phyloP scores from a whole-genome alignment of 2,329 filamentous ascomycete species.

The Diaporthe destruens region DNA sequence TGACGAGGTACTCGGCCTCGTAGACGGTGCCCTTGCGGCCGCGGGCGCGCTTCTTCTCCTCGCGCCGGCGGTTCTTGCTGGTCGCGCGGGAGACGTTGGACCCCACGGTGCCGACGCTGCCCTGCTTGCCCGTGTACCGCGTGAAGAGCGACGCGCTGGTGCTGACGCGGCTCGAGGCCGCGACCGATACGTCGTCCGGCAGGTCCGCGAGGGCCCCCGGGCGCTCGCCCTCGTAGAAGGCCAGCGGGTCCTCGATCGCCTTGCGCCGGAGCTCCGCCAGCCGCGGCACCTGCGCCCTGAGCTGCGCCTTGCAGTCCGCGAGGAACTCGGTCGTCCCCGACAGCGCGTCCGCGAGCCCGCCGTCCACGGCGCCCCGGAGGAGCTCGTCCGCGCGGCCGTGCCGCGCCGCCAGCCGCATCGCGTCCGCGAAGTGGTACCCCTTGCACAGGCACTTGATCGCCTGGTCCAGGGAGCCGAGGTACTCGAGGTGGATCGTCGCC shows the following conservation, averaged over 20 bases:
- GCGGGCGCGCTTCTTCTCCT: conserved; percentile 94
- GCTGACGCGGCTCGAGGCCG: conserved; percentile 81
- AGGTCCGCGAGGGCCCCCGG: conserved; percentile 55
- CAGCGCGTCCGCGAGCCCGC: conserved; percentile 83
- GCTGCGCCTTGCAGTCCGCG: conserved; percentile 90
- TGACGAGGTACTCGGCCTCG: conserved; percentile 96
- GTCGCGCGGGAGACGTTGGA: conserved; percentile 83
- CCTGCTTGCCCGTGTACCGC: conserved; percentile 81
- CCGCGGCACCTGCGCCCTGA: conserved; percentile 86
- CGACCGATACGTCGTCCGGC: conserved; percentile 92
- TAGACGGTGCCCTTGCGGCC: conserved; percentile 98
- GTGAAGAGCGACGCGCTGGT: conserved; percentile 94
- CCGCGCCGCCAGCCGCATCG: conserved; percentile 80
- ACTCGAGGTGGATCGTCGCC: conserved; percentile 83
- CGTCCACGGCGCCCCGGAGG: conserved; percentile 78
- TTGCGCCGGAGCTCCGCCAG: conserved; percentile 84
- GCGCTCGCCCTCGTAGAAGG: conserved; percentile 87
- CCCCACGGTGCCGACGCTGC: conserved; percentile 74
- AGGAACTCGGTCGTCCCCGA: conserved; percentile 89
- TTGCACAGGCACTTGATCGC: conserved; percentile 86
- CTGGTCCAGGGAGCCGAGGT: conserved; percentile 78
- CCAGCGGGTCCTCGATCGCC: conserved; percentile 86
- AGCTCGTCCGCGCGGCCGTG: conserved; percentile 69
- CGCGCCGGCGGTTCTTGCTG: conserved; percentile 86
- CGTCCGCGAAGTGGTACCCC: conserved; percentile 88